Conservation (phyloP, 768 basidiomycete species). For the Suillus cothurnatus region DNA sequence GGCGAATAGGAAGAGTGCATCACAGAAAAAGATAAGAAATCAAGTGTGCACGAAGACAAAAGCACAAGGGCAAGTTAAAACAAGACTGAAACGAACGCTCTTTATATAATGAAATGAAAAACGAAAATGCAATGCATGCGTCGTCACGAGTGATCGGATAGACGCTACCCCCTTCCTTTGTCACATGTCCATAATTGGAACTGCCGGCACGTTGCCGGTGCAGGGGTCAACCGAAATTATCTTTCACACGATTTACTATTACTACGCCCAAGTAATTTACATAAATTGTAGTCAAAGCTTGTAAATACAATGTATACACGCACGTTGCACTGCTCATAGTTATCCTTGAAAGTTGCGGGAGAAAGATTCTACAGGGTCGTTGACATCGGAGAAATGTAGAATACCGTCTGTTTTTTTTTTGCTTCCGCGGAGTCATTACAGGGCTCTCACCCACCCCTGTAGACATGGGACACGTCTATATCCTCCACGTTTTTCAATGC, state of each 20-base stretch:
- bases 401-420: background rate
- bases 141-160: slow-evolving; percentile 13
- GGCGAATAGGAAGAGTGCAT: slow-evolving; percentile 47
- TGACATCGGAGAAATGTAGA: background rate
- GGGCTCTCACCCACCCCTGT: background rate
- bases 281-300: too few species aligned
- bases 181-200: slow-evolving; percentile 3
- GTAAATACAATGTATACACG: too few species aligned
- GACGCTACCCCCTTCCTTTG: slow-evolving; percentile 3
- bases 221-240: background rate
- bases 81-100: background rate
- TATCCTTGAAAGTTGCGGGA: too few species aligned
- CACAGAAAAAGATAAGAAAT: background rate
- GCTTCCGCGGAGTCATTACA: background rate
- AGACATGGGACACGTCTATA: background rate
- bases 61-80: background rate
- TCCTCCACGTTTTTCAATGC: background rate
- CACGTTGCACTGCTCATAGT: too few species aligned
- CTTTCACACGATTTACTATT: background rate
- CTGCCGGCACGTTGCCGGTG: background rate
- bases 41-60: background rate
- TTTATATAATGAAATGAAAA: slow-evolving; percentile 3
- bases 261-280: too few species aligned
- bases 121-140: slow-evolving; percentile 4
- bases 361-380: background rate